A percentile compares a stretch with the other conserved stretches of the same genome.
Conservation (phyloP, 108 stramenopile species). For the Nitzschia putrida region DNA sequence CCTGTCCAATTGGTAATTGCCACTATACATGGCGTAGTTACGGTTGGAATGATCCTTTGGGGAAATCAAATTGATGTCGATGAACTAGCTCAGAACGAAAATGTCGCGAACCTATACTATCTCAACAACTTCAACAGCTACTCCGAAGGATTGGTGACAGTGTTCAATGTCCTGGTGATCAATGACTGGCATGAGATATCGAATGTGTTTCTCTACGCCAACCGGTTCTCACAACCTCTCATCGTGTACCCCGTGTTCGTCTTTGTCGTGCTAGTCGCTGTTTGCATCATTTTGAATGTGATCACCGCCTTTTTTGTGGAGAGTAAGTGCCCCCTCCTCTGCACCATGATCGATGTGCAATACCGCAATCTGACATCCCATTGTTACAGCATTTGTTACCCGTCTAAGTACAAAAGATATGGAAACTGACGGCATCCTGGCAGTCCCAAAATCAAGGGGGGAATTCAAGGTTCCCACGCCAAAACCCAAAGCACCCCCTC, state of each 20-base stretch:
- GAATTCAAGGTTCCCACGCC: constrained; percentile 9
- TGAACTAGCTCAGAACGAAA: constrained; percentile 11
- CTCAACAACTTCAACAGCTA: constrained; percentile 71
- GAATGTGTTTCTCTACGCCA: constrained; percentile 45
- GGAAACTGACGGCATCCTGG: constrained; percentile 14
- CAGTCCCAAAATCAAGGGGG: background rate
- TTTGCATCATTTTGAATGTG: constrained; percentile 51
- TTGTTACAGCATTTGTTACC: constrained; percentile 37
- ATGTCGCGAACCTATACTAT: constrained; percentile 44
- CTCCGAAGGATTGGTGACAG: constrained; percentile 46
- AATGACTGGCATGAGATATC: constrained; percentile 68
- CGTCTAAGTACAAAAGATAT: constrained; percentile 32
- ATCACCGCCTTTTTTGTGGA: constrained; percentile 64
- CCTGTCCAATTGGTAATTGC: constrained; percentile 48
- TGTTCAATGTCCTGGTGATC: constrained; percentile 58
- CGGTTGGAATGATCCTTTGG: constrained; percentile 58
- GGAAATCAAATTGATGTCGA: constrained; percentile 47
- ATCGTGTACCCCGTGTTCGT: constrained; percentile 57
- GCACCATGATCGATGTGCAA: background rate
- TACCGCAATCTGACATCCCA: background rate
- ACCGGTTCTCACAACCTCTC: constrained; percentile 24
- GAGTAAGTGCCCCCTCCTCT: constrained; percentile 18
- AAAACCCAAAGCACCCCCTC: background rate
- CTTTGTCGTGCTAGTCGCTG: constrained; percentile 38
- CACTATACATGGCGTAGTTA: constrained; percentile 50